phyloP scores from a whole-genome alignment of 1,284 basidiomycete species.

The Marasmius tenuissimus region DNA sequence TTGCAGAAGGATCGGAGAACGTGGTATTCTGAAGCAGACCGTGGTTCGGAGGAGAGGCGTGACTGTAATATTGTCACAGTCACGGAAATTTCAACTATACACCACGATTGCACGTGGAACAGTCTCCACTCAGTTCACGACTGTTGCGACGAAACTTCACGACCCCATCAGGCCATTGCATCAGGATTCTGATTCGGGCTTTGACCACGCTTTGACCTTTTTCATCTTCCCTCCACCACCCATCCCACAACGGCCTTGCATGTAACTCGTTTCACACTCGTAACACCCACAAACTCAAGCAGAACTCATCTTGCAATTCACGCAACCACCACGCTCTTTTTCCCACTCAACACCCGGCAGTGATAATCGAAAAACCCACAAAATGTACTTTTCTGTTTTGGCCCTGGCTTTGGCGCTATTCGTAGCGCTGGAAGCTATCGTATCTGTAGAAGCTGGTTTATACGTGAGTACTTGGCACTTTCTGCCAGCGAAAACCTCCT shows the following conservation, averaged over 20 bases:
- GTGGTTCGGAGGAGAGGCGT: too few species aligned
- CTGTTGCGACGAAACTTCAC: background rate
- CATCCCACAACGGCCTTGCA: background rate
- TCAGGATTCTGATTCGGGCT: background rate
- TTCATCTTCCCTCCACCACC: background rate
- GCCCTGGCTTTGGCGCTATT: constrained; percentile 10
- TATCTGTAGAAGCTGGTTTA: constrained; percentile 9
- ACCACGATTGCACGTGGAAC: too few species aligned
- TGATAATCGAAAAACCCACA: background rate
- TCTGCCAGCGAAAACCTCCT: background rate
- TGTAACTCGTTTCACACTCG: background rate
- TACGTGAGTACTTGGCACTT: constrained; percentile 2
- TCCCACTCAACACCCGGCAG: background rate
- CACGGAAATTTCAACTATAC: too few species aligned
- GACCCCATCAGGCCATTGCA: too few species aligned
- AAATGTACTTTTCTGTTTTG: background rate
- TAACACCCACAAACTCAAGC: background rate
- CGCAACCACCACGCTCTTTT: background rate
- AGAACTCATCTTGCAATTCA: background rate
- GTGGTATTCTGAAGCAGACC: too few species aligned
- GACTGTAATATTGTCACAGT: too few species aligned
- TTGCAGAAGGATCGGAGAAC: too few species aligned
- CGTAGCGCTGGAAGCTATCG: constrained; percentile 10
- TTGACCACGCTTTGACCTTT: background rate
- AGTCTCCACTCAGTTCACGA: background rate